phyloP scores from a whole-genome alignment of 768 basidiomycete genomes.

The Chiua virens region DNA sequence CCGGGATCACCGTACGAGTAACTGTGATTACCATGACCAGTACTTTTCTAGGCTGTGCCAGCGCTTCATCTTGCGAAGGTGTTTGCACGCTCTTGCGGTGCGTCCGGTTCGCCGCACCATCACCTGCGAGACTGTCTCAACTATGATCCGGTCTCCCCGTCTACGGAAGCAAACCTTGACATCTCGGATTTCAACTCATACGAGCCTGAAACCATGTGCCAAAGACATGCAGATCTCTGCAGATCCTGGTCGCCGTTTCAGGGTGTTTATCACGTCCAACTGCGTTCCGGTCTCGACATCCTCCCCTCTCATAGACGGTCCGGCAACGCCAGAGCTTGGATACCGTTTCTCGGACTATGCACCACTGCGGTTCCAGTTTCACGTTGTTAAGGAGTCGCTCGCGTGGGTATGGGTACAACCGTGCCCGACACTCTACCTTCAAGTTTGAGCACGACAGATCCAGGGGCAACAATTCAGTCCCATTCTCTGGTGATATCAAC shows the following conservation, averaged over 20 bases:
- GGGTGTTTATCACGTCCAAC: conserved; percentile 10
- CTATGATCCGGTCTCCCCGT: conserved; percentile 16
- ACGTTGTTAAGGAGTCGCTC: conserved; percentile 4
- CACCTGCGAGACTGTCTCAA: conserved; percentile 18
- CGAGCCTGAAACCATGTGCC: conserved; percentile 10
- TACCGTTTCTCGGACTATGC: conserved; percentile 1
- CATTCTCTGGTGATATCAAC: conserved; percentile 8
- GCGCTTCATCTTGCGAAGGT: conserved; percentile 23
- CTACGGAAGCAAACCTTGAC: conserved; percentile 3
- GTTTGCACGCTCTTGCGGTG: background rate
- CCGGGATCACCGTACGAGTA: conserved; percentile 12
- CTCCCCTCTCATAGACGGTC: background rate
- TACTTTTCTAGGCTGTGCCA: background rate
- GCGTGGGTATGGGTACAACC: conserved; percentile 6
- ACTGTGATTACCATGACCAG: background rate
- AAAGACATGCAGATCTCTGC: conserved; percentile 17
- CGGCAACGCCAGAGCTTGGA: background rate
- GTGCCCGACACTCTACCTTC: background rate
- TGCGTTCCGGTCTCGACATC: conserved; percentile 21
- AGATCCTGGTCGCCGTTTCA: conserved; percentile 26
- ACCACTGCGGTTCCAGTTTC: conserved; percentile 4
- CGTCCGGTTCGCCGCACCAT: conserved; percentile 5
- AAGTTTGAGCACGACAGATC: background rate
- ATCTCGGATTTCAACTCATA: conserved; percentile 16
- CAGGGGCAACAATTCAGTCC: conserved; percentile 4